Evolutionary conservation across 768 basidiomycete genomes (phyloP).

Genomic region (Lyophyllum decastes): DNA sequence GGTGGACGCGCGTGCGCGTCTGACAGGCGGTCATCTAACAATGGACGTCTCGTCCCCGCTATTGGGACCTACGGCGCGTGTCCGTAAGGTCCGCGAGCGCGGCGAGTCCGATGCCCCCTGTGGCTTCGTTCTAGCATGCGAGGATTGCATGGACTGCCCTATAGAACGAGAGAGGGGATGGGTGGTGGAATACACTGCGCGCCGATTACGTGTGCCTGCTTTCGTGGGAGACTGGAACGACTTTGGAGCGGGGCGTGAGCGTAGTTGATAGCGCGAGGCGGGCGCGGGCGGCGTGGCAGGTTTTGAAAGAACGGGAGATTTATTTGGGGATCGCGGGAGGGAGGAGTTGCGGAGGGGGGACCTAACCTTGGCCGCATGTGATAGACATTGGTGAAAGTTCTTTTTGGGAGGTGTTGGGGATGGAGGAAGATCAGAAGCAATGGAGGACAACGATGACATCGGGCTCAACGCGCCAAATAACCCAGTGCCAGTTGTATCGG

Average conservation of each 20-base stretch:
- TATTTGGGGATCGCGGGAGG: conserved; percentile 11
- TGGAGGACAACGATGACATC: conserved; percentile 20
- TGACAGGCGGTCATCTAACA: neutral
- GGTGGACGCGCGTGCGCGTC: neutral
- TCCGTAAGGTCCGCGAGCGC: conserved; percentile 20
- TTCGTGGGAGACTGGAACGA: conserved; percentile 21
- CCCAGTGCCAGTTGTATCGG: conserved; percentile 13
- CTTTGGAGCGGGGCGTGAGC: conserved; percentile 29
- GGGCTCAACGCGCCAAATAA: conserved; percentile 13
- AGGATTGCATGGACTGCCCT: conserved; percentile 21
- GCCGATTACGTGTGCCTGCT: conserved; percentile 15
- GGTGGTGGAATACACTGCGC: conserved; percentile 5
- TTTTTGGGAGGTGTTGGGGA: conserved; percentile 2
- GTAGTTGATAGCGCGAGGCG: conserved; percentile 32
- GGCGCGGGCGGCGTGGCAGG: conserved; percentile 12
- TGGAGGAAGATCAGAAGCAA: conserved; percentile 15
- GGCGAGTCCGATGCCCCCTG: conserved; percentile 13
- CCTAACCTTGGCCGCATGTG: neutral
- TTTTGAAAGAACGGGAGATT: conserved; percentile 14
- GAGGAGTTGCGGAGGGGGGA: conserved; percentile 8
- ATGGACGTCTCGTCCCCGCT: conserved; percentile 9
- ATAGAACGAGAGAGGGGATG: conserved; percentile 9
- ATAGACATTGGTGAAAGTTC: conserved; percentile 7
- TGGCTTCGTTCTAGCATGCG: conserved; percentile 21
- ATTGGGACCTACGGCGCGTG: conserved; percentile 5